A percentile compares a stretch with the other conserved stretches of the same genome.
Conservation (phyloP, 1,139 yeast species). For the Yamadazyma spencermartinsiae region DNA sequence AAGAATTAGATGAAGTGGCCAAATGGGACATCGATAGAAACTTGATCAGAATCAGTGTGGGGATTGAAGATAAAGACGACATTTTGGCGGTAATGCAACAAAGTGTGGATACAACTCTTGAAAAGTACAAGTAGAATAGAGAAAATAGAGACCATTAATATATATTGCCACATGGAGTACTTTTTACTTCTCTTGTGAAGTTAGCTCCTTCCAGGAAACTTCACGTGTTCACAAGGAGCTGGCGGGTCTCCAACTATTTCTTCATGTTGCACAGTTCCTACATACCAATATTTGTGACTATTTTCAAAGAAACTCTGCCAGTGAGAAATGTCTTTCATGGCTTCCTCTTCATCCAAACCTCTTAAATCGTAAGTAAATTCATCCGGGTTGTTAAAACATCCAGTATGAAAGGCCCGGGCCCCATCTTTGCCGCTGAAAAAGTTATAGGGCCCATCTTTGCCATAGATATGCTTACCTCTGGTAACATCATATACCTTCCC, state of each 20-base stretch:
- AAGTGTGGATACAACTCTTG: constrained; percentile 59
- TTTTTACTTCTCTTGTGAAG: too few relatives aligned
- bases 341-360: constrained; percentile 49
- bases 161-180: too few relatives aligned
- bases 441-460: constrained; percentile 63
- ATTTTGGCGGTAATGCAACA: constrained; percentile 56
- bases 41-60: constrained; percentile 82
- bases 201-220: constrained; percentile 33
- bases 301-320: constrained; percentile 59
- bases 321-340: constrained; percentile 24
- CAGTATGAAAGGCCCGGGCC: constrained; percentile 76
- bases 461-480: constrained; percentile 54
- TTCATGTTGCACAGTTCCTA: constrained; percentile 54
- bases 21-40: constrained; percentile 84
- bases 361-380: constrained; percentile 70
- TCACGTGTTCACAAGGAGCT: constrained; percentile 35
- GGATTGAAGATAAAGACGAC: constrained; percentile 63
- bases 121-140: constrained; percentile 2
- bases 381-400: constrained; percentile 61
- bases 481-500: constrained; percentile 75
- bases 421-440: constrained; percentile 69
- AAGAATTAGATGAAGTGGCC: constrained; percentile 78
- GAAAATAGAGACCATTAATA: too few relatives aligned
- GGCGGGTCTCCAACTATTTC: constrained; percentile 37
- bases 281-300: constrained; percentile 59